Percentiles rank a stretch among this genome's conserved stretches.
Evolutionary conservation across 225 moss, liverwort and hornwort genomes (phyloP).

Genomic region (Straminergon stramineum): DNA sequence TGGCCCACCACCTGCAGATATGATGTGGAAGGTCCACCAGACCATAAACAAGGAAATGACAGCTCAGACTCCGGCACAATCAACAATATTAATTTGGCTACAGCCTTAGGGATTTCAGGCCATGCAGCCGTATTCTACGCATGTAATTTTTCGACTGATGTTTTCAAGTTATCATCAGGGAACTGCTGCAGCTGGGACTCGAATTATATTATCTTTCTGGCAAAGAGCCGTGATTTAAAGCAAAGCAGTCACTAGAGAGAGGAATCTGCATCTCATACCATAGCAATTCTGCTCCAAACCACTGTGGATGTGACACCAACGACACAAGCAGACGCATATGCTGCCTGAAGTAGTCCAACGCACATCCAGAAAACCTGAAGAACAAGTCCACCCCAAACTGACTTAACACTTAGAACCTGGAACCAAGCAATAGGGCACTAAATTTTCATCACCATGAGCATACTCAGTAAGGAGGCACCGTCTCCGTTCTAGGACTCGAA

Average conservation of each 20-base stretch:
- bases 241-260: background rate
- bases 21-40: background rate
- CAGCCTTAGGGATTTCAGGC: background rate
- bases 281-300: slow-evolving; percentile 55
- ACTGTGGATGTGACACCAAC: slow-evolving; percentile 58
- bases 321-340: slow-evolving; percentile 58
- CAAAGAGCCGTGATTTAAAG: background rate
- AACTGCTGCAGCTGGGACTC: background rate
- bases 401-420: background rate
- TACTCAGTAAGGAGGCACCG: background rate
- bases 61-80: background rate
- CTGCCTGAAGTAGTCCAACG: slow-evolving; percentile 73
- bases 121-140: background rate
- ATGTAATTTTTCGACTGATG: background rate
- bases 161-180: background rate
- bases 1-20: slow-evolving; percentile 67
- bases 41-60: background rate
- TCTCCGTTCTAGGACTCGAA: background rate
- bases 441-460: background rate
- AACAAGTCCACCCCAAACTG: background rate
- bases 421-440: background rate
- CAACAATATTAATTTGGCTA: background rate
- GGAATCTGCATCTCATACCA: slow-evolving; percentile 32
- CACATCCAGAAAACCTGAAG: slow-evolving; percentile 83
- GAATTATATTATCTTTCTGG: background rate